Percentiles rank a stretch among this genome's conserved stretches.
Conservation (phyloP, 73 alveolate genomes). For the Diophrys appendiculata region DNA sequence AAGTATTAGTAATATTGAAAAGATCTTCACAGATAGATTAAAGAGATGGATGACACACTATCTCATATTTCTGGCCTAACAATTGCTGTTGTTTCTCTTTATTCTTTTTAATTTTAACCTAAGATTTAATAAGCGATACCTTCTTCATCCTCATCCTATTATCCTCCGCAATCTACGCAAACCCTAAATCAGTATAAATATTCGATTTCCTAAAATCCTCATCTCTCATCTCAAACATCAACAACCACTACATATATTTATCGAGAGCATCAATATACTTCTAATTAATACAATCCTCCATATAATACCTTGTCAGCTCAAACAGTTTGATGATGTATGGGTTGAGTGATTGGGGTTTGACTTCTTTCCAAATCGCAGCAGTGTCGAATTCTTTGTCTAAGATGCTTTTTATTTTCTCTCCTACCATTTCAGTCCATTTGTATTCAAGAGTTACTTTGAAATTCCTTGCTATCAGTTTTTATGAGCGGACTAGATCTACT, state of each 20-base stretch:
- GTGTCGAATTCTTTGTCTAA: constrained; percentile 52
- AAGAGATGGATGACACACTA: constrained; percentile 47
- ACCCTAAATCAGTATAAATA: constrained; percentile 5
- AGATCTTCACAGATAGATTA: constrained; percentile 58
- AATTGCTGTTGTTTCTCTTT: constrained; percentile 11
- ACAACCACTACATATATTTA: constrained; percentile 33
- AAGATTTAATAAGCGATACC: constrained; percentile 27
- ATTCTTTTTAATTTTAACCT: constrained; percentile 41
- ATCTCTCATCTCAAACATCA: constrained; percentile 52
- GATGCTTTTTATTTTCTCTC: constrained; percentile 33
- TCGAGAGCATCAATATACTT: constrained; percentile 43
- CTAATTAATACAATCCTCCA: neutral
- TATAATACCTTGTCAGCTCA: constrained; percentile 46
- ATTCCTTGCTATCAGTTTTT: constrained; percentile 39
- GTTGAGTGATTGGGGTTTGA: constrained; percentile 44
- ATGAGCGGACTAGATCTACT: constrained; percentile 3
- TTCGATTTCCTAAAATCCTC: constrained; percentile 27
- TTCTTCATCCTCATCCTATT: constrained; percentile 12
- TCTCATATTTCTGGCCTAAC: constrained; percentile 15
- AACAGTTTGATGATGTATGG: constrained; percentile 59
- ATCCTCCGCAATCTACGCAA: constrained; percentile 11
- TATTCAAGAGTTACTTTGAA: constrained; percentile 48
- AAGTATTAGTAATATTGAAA: constrained; percentile 43
- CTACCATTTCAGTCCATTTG: constrained; percentile 45
- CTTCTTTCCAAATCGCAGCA: constrained; percentile 36